Base-by-base conservation (phyloP, 1,139 yeast genomes). In the Lodderomyces parapsilosis region DNA sequence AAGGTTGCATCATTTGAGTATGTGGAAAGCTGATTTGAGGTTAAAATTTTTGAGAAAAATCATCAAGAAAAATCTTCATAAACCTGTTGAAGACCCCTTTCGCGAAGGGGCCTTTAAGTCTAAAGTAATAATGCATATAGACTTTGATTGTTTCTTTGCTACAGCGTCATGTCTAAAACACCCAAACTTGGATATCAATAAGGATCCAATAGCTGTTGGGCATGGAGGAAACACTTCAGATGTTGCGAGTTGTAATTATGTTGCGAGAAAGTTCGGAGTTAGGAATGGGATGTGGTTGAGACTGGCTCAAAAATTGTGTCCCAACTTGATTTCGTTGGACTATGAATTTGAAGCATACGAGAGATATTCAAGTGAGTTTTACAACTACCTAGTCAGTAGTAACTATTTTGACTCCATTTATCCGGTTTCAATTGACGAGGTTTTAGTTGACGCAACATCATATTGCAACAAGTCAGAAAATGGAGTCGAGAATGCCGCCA, bases 361-460 rank as follows among this genome's bases (percentile, higher is more conserved):
- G 55, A 57, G 59, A 31, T 55, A 49, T 41, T 71, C 78, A 1
- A 59, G 58, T 23, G 60, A 76, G 66, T 49, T 89, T 83, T 45
- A 75, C 72, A 49, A 66, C 57, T 51, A 80, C 78, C 56, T 93
- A 76, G 58, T 75, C 58, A 23, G 72, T 57, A 19, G 59, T 76
- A 44, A 57, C 61, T 58, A 63, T 2, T 76, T 86, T 39, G 86
- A 84, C 52, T 65, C 79, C 6, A 75, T 93, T 2, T 73, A 81
- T 36, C 98, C 99, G 0, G 90, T 93, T 0, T 89, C 94, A 53
- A 83, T 93, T 4, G 99, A 93, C 61, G 99, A 93, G 57, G 96
- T 89, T 0, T 65, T 93, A 23, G 63, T 91, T 11, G 96, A 91
- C 52, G 74, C 84, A 1, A 67, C 87, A 0, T 53, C 76, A 0